Evolutionary conservation across 257 asterid species (phyloP).

Genomic region (Primulina tabacum): DNA sequence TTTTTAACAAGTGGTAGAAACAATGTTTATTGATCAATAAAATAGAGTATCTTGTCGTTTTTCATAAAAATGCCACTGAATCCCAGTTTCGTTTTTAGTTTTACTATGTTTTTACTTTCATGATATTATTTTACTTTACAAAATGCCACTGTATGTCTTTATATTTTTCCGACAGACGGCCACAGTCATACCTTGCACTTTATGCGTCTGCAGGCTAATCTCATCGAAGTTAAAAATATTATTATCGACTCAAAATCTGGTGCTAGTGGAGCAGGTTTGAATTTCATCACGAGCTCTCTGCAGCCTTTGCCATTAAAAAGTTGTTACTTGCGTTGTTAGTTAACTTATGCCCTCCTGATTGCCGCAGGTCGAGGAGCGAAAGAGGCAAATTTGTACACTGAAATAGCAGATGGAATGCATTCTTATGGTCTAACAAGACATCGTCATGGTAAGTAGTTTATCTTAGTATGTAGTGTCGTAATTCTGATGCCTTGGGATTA

Average conservation of each 20-base stretch:
- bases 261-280: constrained; percentile 96
- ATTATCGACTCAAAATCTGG: constrained; percentile 95
- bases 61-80: neutral
- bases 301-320: neutral
- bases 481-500: neutral
- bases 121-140: too few species aligned
- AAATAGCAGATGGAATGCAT: constrained; percentile 92
- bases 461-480: neutral
- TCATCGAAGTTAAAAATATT: constrained; percentile 68
- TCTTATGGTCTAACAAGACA: constrained; percentile 86
- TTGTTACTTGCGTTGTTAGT: constrained; percentile 7
- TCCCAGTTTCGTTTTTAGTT: neutral
- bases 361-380: constrained; percentile 88
- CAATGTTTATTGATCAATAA: neutral
- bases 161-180: neutral
- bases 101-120: neutral
- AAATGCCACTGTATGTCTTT: neutral
- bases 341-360: constrained; percentile 22
- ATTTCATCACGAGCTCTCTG: constrained; percentile 15
- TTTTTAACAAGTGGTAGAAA: neutral
- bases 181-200: neutral
- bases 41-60: neutral
- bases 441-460: constrained; percentile 73
- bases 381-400: constrained; percentile 92
- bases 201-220: constrained; percentile 63